Base-by-base conservation (phyloP, 2,329 filamentous ascomycete genomes). In the Trichoderma koningiopsis region DNA sequence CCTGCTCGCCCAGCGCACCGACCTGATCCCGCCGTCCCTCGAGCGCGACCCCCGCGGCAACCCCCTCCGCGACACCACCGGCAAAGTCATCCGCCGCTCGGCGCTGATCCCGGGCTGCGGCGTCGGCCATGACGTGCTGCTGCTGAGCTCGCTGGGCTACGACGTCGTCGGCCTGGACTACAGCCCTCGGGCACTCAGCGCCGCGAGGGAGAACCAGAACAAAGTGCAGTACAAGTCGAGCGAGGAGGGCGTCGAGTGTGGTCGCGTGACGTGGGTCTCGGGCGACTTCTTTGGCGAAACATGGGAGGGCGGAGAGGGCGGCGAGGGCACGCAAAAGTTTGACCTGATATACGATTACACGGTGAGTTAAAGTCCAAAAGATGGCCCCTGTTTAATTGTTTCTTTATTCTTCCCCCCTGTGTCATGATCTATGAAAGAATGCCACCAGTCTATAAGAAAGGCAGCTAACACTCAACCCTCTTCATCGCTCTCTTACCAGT, bases 81-180 rank as follows among this genome's bases (percentile, higher is more conserved):
- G 75, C 61, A 70, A 71, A 52, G 73, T 76, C 49, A 61, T 73
- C 59, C 75, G 75, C 59, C 73, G 74, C 43, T 77, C 74, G 43
- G 93, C 90, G 1, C 82, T 96, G 10, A 91, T 97, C 0, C 92
- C 93, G 0, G 93, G 93, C 5, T 97, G 93, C 79, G 94, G 93
- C 0, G 86, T 87, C 58, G 94, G 93, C 5, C 91, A 96, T 76
- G 94, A 97, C 80, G 91, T 93, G 1, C 83, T 93, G 11, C 83
- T 97, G 47, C 85, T 97, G 56, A 87, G 89, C 61, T 87, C 88
- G 11, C 88, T 90, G 75, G 93, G 93, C 1, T 96, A 92, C 77
- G 91, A 96, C 79, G 88, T 89, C 1, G 89, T 88, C 74, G 94
- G 92, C 0, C 80, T 97, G 1, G 93, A 96, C 76, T 85, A 87